A percentile compares a stretch with the other conserved stretches of the same genome.
These are phyloP conservation scores for Geotrichum cucujoidarum DNA, from an alignment of 1,139 yeast genomes.

Conservation along the genomic window DNA sequence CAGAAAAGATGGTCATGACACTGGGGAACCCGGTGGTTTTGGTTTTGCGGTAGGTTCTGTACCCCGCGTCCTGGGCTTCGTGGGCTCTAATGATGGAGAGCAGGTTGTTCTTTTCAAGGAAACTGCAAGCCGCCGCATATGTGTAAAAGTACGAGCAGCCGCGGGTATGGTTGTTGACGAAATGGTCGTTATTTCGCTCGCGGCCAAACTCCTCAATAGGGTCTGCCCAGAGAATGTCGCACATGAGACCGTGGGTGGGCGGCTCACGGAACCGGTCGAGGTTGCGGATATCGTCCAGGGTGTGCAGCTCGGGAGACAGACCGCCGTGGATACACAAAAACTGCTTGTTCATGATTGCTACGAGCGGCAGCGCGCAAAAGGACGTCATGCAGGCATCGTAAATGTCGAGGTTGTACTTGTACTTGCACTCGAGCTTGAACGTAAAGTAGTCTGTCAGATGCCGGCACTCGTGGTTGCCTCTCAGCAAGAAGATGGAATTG, in stretches of 20 bases:
- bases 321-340: constrained; percentile 98
- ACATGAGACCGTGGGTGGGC: constrained; percentile 90
- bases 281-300: constrained; percentile 62
- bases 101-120: constrained; percentile 72
- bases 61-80: constrained; percentile 98
- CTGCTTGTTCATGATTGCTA: constrained; percentile 91
- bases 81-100: constrained; percentile 89
- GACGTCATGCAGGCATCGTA: constrained; percentile 75
- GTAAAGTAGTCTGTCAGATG: constrained; percentile 94
- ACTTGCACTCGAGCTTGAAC: constrained; percentile 83
- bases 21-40: constrained; percentile 89
- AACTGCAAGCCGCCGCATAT: constrained; percentile 76
- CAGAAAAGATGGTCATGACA: constrained; percentile 85
- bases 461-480: constrained; percentile 97
- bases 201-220: constrained; percentile 86
- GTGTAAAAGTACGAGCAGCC: constrained; percentile 93
- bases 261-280: constrained; percentile 86
- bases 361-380: constrained; percentile 84
- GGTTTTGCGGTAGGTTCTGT: constrained; percentile 87
- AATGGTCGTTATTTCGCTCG: constrained; percentile 54
- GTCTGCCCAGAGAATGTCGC: constrained; percentile 95
- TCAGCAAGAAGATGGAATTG: constrained; percentile 66
- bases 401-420: constrained; percentile 64
- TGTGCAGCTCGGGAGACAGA: constrained; percentile 78
- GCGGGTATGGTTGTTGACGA: constrained; percentile 67